Evolutionary conservation across 2,329 filamentous ascomycete genomes (phyloP).

Genomic region (Neoascochyta sp.): DNA sequence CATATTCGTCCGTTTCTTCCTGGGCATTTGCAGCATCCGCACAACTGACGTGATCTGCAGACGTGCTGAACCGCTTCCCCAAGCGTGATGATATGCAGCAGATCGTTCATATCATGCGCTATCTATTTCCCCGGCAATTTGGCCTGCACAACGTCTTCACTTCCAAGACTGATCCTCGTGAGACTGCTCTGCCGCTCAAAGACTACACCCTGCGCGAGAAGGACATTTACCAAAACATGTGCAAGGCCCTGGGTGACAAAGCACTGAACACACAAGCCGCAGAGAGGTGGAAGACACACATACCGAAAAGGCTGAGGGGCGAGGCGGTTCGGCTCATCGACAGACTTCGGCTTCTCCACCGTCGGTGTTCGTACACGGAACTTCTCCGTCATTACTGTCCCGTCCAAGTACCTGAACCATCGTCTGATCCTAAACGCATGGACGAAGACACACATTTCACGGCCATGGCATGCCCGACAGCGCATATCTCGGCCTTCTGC

Average conservation of each 20-base stretch:
- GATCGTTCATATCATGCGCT: constrained; percentile 74
- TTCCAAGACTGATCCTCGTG: constrained; percentile 58
- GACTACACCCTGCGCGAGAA: constrained; percentile 84
- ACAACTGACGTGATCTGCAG: constrained; percentile 45
- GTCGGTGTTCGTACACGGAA: constrained; percentile 72
- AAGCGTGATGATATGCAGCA: constrained; percentile 48
- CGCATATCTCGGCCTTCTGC: constrained; percentile 81
- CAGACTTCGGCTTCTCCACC: constrained; percentile 67
- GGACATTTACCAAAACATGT: constrained; percentile 58
- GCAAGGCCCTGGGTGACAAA: constrained; percentile 14
- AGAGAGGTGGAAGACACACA: constrained; percentile 35
- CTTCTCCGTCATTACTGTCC: constrained; percentile 81
- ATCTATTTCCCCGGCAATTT: constrained; percentile 91
- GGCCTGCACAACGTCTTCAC: constrained; percentile 90
- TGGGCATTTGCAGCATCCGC: constrained; percentile 1
- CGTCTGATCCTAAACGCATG: constrained; percentile 3
- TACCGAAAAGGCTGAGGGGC: constrained; percentile 69
- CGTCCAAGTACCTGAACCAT: constrained; percentile 3
- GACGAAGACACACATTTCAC: constrained; percentile 48
- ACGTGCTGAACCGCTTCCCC: constrained; percentile 72
- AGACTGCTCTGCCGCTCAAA: constrained; percentile 70
- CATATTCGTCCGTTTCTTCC: constrained; percentile 65
- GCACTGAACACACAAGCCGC: constrained; percentile 15
- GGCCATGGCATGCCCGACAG: constrained; percentile 62
- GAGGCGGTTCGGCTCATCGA: constrained; percentile 56